Evolutionary conservation across 768 basidiomycete species (phyloP), one percentile per base, ranked within the genome.

Genomic region (Pleurotus eryngii): DNA sequence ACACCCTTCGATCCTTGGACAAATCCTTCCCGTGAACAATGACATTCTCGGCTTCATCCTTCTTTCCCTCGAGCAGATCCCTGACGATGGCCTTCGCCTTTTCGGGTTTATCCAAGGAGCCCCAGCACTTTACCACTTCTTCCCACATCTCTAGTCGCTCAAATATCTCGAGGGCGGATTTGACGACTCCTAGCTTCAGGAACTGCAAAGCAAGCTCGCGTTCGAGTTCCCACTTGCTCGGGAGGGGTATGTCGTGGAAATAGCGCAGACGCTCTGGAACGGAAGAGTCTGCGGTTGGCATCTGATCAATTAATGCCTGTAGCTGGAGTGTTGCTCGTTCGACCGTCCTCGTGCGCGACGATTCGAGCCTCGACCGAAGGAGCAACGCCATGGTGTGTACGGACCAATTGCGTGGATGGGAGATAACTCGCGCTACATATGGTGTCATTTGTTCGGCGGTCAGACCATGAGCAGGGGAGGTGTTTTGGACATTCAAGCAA

Each of bases 101-200:
- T 55, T 92, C 91, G 8, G 81, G 82, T 61, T 82, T 76, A 61
- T 96, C 95, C 73, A 95, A 79, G 15, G 85, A 76, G 59, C 87
- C 85, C 78, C 89, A 92, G 71, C 96, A 98, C 60, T 81, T 79
- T 43, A 94, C 93, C 6, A 92, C 95, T 61, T 98, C 92, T 73
- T 97, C 97, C 95, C 95, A 99, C 94, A 98, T 94, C 74, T 98
- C 95, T 59, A 98, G 76, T 37, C 92, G 81, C 72, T 93, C 89
- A 67, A 94, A 98, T 56, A 98, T 95, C 69, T 90, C 95, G 49
- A 98, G 76, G 0, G 97, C 95, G 4, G 91, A 94, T 63, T 87
- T 87, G 58, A 90, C 79, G 56, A 96, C 93, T 14, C 97, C 97
- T 49, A 98, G 77, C 46, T 84, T 80, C 61, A 95, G 74, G 73